Evolutionary conservation across 768 basidiomycete genomes (phyloP).

Genomic region (Paxillus involutus): DNA sequence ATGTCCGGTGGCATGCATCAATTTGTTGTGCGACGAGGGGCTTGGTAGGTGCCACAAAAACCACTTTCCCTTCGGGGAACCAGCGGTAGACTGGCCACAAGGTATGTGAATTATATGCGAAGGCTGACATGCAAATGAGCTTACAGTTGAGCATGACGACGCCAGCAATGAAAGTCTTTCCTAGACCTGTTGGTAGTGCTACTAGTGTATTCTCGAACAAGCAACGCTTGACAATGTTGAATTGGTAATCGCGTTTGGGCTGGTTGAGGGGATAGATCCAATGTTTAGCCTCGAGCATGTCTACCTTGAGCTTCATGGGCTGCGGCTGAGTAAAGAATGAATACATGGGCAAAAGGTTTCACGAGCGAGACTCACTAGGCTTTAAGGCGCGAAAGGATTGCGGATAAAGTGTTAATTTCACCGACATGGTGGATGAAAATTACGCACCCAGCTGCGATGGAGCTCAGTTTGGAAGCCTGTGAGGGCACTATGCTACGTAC

Average conservation of each 20-base stretch:
- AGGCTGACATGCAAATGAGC: constrained; percentile 13
- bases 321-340: constrained; percentile 46
- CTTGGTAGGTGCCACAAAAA: constrained; percentile 96
- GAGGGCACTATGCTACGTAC: constrained; percentile 41
- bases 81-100: constrained; percentile 74
- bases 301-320: constrained; percentile 75
- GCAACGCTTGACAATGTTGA: constrained; percentile 82
- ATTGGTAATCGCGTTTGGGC: constrained; percentile 91
- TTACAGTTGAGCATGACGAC: constrained; percentile 94
- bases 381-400: constrained; percentile 11
- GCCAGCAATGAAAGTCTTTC: constrained; percentile 98
- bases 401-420: constrained; percentile 5
- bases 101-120: constrained; percentile 1
- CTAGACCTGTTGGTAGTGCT: constrained; percentile 91
- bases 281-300: constrained; percentile 75
- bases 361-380: constrained; percentile 27
- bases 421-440: neutral
- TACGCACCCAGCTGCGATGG: constrained; percentile 53
- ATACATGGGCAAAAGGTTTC: neutral
- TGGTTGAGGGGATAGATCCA: constrained; percentile 93
- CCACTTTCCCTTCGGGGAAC: constrained; percentile 89
- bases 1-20: constrained; percentile 87
- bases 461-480: constrained; percentile 9
- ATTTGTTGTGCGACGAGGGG: constrained; percentile 96
- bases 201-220: constrained; percentile 94